Percentiles rank a stretch among this genome's conserved stretches.
These are phyloP conservation scores for Capsella bursapastoris DNA, from an alignment of 345 rosid genomes.

Conservation along the genomic window DNA sequence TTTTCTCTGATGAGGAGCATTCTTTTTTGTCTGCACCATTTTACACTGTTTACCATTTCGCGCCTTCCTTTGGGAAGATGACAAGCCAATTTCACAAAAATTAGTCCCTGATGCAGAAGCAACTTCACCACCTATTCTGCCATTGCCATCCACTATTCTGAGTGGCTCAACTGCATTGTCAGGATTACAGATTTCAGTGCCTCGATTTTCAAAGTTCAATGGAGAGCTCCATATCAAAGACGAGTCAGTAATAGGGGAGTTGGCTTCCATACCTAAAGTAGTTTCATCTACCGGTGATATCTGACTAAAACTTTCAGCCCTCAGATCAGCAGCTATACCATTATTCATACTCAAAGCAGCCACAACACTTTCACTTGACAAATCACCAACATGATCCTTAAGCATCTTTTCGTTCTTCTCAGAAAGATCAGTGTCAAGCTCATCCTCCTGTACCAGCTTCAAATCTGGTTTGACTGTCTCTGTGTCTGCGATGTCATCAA, in stretches of 20 bases:
- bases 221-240: slow-evolving; percentile 38
- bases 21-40: slow-evolving; percentile 50
- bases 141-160: slow-evolving; percentile 45
- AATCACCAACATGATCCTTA: slow-evolving; percentile 27
- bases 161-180: slow-evolving; percentile 44
- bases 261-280: slow-evolving; percentile 36
- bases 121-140: slow-evolving; percentile 46
- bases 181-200: slow-evolving; percentile 39
- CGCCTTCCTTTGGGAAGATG: slow-evolving; percentile 55
- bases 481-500: slow-evolving; percentile 24
- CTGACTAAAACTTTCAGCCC: slow-evolving; percentile 38
- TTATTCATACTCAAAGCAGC: slow-evolving; percentile 45
- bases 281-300: slow-evolving; percentile 40
- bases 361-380: slow-evolving; percentile 26
- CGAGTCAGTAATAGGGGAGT: slow-evolving; percentile 45
- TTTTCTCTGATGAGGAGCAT: slow-evolving; percentile 50
- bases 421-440: slow-evolving; percentile 31
- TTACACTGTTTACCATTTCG: slow-evolving; percentile 51
- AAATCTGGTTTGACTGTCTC: slow-evolving; percentile 37
- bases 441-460: slow-evolving; percentile 36
- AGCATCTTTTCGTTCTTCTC: slow-evolving; percentile 39
- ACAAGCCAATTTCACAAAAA: slow-evolving; percentile 39
- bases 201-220: slow-evolving; percentile 42
- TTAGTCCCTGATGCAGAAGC: slow-evolving; percentile 51
- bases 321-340: slow-evolving; percentile 44